phyloP scores from a whole-genome alignment of 495 filamentous ascomycete species.

The Tuber brumale region DNA sequence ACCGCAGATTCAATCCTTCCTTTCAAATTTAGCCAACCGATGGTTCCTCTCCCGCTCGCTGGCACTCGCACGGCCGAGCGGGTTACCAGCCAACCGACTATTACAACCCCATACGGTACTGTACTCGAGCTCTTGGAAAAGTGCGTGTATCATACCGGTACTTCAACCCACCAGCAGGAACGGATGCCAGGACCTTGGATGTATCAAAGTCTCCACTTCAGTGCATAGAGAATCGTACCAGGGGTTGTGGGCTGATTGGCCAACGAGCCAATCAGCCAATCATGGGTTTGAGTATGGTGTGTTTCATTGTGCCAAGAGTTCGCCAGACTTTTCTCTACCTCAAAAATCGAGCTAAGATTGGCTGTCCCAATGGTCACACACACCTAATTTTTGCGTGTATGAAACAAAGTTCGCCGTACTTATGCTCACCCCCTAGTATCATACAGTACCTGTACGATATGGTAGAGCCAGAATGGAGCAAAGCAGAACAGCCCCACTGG shows the following conservation, averaged over 20 bases:
- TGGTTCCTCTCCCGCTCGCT: neutral
- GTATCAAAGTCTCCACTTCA: neutral
- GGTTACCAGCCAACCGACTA: neutral
- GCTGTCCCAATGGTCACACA: too few species aligned
- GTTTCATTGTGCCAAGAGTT: too few species aligned
- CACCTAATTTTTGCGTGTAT: too few species aligned
- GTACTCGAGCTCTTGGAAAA: neutral
- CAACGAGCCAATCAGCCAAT: too few species aligned
- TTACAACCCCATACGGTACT: neutral
- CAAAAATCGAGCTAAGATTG: too few species aligned
- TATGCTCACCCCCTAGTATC: too few species aligned
- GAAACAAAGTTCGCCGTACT: too few species aligned
- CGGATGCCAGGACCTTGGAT: neutral
- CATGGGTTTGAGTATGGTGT: too few species aligned
- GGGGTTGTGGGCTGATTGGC: too few species aligned
- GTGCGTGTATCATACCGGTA: too few species aligned
- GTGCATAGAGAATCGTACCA: neutral
- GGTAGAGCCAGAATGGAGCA: neutral
- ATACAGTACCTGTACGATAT: too few species aligned
- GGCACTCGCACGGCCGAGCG: neutral
- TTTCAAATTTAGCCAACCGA: neutral
- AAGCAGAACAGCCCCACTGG: neutral
- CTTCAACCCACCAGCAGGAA: neutral
- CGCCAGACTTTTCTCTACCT: too few species aligned
- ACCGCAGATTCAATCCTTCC: neutral